These are phyloP conservation scores for Aspergillus nanangensis DNA, from an alignment of 495 filamentous ascomycete genomes.

Conservation along the genomic window DNA sequence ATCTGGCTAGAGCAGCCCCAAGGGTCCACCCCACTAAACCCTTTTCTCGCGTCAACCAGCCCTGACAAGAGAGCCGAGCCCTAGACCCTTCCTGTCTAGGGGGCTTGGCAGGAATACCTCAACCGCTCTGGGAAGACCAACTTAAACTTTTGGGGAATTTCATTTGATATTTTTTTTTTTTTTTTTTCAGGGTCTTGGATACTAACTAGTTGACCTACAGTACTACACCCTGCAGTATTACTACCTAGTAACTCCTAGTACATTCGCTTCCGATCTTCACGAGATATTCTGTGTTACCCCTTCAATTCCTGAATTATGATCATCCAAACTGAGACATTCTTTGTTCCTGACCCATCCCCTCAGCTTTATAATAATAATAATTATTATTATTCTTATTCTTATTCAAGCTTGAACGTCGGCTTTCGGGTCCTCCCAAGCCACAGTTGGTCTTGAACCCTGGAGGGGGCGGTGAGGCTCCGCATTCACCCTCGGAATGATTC, in stretches of 20 bases:
- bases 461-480: neutral
- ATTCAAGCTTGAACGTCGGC: too few species aligned
- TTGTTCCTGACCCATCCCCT: too few species aligned
- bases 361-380: too few species aligned
- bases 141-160: neutral
- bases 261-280: too few species aligned
- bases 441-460: neutral
- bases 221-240: too few species aligned
- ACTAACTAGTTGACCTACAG: too few species aligned
- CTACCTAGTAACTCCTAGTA: too few species aligned
- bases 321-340: too few species aligned
- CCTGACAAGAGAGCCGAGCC: constrained; percentile 10
- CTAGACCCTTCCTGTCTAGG: constrained; percentile 15
- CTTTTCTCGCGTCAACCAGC: constrained; percentile 5
- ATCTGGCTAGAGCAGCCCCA: constrained; percentile 31
- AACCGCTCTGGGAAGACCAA: constrained; percentile 4
- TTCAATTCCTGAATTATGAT: too few species aligned
- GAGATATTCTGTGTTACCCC: too few species aligned
- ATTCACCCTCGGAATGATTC: neutral
- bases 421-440: neutral
- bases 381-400: too few species aligned
- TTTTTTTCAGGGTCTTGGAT: neutral
- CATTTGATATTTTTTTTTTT: neutral
- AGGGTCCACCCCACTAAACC: constrained; percentile 20
- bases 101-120: constrained; percentile 24